Conservation (phyloP, 2,329 filamentous ascomycete genomes). For the Amauroascus niger region DNA sequence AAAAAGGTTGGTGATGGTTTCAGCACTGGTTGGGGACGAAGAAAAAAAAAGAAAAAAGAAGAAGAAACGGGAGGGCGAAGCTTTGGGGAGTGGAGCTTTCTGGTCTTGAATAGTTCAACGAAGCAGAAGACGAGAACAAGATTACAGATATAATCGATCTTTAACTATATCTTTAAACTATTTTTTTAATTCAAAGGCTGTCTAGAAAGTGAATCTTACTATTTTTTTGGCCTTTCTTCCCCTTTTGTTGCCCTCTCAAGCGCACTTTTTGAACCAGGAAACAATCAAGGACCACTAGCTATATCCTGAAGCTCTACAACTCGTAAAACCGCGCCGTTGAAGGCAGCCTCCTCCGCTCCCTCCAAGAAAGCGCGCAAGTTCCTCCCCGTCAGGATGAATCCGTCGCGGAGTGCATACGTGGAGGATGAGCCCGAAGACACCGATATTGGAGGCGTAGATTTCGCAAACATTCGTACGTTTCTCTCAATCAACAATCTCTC, state of each 20-base stretch:
- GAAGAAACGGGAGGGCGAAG: not conserved
- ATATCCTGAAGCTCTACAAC: not conserved
- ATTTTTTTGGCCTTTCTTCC: too few species aligned
- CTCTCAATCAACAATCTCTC: too few species aligned
- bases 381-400: conserved; percentile 54
- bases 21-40: conserved; percentile 4
- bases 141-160: too few species aligned
- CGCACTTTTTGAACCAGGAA: too few species aligned
- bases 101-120: not conserved
- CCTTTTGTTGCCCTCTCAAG: too few species aligned
- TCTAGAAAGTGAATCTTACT: too few species aligned
- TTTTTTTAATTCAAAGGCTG: too few species aligned
- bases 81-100: not conserved
- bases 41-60: not conserved
- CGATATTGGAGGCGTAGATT: conserved; percentile 47
- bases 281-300: too few species aligned
- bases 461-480: conserved; percentile 55
- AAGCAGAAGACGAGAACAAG: too few species aligned
- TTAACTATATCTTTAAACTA: too few species aligned
- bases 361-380: not conserved
- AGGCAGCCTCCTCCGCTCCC: not conserved
- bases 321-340: not conserved
- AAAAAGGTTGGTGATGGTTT: not conserved
- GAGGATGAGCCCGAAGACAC: conserved; percentile 70
- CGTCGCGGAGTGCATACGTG: conserved; percentile 83